These are phyloP conservation scores for Stylosanthes scabra DNA, from an alignment of 331 rosid genomes.

Conservation along the genomic window DNA sequence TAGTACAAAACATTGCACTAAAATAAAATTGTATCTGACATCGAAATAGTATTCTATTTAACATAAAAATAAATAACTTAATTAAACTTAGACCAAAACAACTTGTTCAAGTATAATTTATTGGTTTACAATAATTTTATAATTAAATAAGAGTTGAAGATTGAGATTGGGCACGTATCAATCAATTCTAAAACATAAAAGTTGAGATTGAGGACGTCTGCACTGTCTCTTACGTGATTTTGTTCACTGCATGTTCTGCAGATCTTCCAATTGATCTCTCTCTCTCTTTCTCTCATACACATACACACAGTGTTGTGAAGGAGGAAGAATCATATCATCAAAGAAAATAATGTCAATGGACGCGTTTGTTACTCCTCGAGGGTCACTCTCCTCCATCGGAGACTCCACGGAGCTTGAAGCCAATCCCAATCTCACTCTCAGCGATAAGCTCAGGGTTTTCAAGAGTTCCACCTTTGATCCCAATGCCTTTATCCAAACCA, in stretches of 20 bases:
- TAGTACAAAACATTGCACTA: too few species aligned
- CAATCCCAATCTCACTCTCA: conserved; percentile 56
- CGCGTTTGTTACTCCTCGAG: conserved; percentile 48
- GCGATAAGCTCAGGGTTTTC: conserved; percentile 72
- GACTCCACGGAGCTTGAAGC: conserved; percentile 59
- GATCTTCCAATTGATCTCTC: not conserved
- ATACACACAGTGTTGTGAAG: not conserved
- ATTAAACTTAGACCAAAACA: too few species aligned
- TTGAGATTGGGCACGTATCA: too few species aligned
- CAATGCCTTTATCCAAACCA: conserved; percentile 65
- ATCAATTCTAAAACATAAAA: too few species aligned
- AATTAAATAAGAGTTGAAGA: too few species aligned
- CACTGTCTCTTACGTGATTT: not conserved
- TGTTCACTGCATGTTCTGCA: not conserved
- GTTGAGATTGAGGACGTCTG: too few species aligned
- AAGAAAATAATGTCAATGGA: conserved; percentile 41
- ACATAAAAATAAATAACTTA: too few species aligned
- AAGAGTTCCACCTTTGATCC: conserved; percentile 73
- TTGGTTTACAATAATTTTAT: too few species aligned
- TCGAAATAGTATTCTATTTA: too few species aligned
- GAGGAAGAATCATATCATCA: not conserved
- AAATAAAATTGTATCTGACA: too few species aligned
- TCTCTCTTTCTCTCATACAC: not conserved
- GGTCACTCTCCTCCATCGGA: conserved; percentile 65
- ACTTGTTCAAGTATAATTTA: too few species aligned